phyloP scores from a whole-genome alignment of 2,329 filamentous ascomycete genomes.

The Aspergillus ochraceoroseus region DNA sequence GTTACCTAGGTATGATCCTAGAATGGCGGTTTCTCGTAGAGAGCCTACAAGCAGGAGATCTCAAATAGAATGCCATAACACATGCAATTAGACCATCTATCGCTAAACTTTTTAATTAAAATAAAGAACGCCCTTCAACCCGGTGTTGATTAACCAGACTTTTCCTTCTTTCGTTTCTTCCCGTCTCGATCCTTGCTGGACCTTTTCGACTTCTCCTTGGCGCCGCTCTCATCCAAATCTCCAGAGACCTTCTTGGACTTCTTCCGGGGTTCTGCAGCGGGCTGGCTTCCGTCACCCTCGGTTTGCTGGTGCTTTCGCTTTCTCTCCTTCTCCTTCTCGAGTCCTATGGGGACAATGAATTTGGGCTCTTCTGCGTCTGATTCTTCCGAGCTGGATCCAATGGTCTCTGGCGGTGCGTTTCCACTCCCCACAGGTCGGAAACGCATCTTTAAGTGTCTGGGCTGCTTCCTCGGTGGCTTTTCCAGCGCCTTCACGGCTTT shows the following conservation, averaged over 20 bases:
- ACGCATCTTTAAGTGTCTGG: constrained; percentile 44
- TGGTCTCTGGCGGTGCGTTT: constrained; percentile 29
- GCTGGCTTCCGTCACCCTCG: constrained; percentile 27
- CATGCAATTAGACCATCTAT: constrained; percentile 25
- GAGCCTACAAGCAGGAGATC: background rate
- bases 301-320: constrained; percentile 38
- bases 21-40: no score
- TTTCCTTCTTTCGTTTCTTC: constrained; percentile 41
- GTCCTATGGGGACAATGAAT: constrained; percentile 30
- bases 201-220: constrained; percentile 31
- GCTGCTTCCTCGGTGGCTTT: constrained; percentile 40
- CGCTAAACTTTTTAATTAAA: constrained; percentile 20
- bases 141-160: constrained; percentile 25
- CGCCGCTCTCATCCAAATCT: constrained; percentile 24
- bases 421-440: constrained; percentile 43
- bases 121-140: constrained; percentile 24
- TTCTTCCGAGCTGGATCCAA: constrained; percentile 37
- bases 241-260: constrained; percentile 39
- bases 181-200: constrained; percentile 38
- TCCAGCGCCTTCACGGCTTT: constrained; percentile 27
- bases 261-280: constrained; percentile 30
- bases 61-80: constrained; percentile 29
- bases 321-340: constrained; percentile 30
- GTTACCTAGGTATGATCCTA: no score
- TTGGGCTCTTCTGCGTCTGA: constrained; percentile 34